Base-by-base conservation (phyloP, 805 yeast genomes). In the Teunomyces cretensis region DNA sequence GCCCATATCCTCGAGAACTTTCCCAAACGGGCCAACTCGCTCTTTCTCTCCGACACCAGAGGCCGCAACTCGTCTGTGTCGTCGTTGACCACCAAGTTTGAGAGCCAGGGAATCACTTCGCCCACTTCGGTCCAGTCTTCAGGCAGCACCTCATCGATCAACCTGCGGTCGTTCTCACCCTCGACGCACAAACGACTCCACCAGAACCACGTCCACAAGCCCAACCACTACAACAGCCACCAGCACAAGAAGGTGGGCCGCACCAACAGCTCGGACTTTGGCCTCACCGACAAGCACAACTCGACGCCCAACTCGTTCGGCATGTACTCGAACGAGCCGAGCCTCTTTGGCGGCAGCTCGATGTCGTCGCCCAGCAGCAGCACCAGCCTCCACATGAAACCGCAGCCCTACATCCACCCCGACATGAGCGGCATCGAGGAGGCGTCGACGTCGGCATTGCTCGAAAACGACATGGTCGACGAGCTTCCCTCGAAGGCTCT, bases 51-150 rank as follows among this genome's bases (percentile, higher is more conserved):
- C 17, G 31, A 36, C 22, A 17, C 42, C n/a, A 15, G 14, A 36
- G 36, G 32, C 36, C 15, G 37, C 35, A 30, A 26, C 12, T 12
- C 39, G 6, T 49, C 62, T 33, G 49, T 55, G 41, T 55, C 51
- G 47, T 65, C 71, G 2, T 46, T 67, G 14, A 56, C 68, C 1
- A 52, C 57, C 33, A 59, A 55, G 32, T 51, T 64, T 41, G 72
- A 68, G 39, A 52, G 45, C 22, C 69, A 62, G 27, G 57, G 50
- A 3, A 47, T 65, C 12, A 30, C 51, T 14, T 59, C 65, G 1
- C 61, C 65, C 6, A 42, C 55, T 11, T 35, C 38, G 2, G 38
- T 22, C 6, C 38, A 22, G 14, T 37, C 31, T n/a, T 26, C 32
- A 7, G 30, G 31, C 31, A 28, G 41, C 19, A 26, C 22, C 17